Conservation (phyloP, 805 yeast genomes). For the Candida boidinii region DNA sequence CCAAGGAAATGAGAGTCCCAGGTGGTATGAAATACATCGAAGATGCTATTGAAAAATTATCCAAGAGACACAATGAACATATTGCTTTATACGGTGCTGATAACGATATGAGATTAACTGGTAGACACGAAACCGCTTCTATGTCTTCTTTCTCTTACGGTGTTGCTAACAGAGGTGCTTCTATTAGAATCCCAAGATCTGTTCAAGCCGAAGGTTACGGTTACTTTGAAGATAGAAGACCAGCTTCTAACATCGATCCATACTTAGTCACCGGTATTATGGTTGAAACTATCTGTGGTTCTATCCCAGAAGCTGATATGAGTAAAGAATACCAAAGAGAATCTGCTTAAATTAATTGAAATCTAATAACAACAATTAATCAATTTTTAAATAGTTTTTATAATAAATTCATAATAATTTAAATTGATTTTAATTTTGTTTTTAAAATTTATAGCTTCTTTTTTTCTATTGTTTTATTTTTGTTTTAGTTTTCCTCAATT, state of each 20-base stretch:
- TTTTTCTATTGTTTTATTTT: background rate
- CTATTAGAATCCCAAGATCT: slow-evolving; percentile 97
- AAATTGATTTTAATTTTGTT: background rate
- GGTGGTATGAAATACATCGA: slow-evolving; percentile 97
- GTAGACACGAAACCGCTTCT: slow-evolving; percentile 97
- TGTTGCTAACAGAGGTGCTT: slow-evolving; percentile 99
- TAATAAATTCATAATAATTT: too few species aligned
- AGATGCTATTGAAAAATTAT: slow-evolving; percentile 84
- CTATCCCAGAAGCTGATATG: slow-evolving; percentile 93
- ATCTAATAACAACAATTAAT: too few species aligned
- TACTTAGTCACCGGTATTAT: slow-evolving; percentile 97
- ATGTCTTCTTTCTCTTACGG: slow-evolving; percentile 87
- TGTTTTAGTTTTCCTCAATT: background rate
- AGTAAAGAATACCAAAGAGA: slow-evolving; percentile 82
- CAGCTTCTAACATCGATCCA: slow-evolving; percentile 99
- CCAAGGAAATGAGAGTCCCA: slow-evolving; percentile 80
- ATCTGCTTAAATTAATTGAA: slow-evolving; percentile 25
- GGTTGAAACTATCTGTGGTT: slow-evolving; percentile 93
- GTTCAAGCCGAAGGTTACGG: slow-evolving; percentile 98
- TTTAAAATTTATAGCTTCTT: background rate
- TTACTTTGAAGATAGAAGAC: slow-evolving; percentile 99
- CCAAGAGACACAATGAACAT: slow-evolving; percentile 96
- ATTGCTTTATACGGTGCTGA: slow-evolving; percentile 92
- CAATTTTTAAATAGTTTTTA: too few species aligned
- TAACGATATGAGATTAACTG: slow-evolving; percentile 92